Conservation (phyloP, 208 protist species). For the Acanthamoeba royreba region DNA sequence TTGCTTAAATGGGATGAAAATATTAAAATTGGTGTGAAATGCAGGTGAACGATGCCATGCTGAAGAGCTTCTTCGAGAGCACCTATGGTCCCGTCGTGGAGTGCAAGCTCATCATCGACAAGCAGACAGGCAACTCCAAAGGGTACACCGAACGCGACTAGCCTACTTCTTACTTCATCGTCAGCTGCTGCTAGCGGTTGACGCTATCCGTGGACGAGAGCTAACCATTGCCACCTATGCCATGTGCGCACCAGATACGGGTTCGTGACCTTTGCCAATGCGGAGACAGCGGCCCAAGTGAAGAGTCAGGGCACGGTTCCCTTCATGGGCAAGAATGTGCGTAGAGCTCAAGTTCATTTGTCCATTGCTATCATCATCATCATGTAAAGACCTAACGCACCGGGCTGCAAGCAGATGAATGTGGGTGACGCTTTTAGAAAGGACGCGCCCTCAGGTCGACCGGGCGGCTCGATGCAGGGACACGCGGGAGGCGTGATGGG, state of each 20-base stretch:
- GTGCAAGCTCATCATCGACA: slow-evolving; percentile 32
- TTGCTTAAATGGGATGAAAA: not conserved
- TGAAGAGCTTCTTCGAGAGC: slow-evolving; percentile 1
- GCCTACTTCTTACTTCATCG: too few species aligned
- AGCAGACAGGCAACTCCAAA: slow-evolving; percentile 13
- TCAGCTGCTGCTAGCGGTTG: not conserved
- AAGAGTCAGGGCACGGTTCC: not conserved
- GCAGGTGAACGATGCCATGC: not conserved
- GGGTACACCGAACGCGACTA: too few species aligned
- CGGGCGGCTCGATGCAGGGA: not conserved
- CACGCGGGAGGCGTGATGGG: not conserved
- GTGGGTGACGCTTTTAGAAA: slow-evolving; percentile 20
- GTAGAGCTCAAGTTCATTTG: not conserved
- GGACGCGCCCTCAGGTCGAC: not conserved
- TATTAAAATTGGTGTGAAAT: not conserved
- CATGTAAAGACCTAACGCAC: not conserved
- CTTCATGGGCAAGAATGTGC: slow-evolving; percentile 5
- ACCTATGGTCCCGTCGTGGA: slow-evolving; percentile 33
- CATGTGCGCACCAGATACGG: not conserved
- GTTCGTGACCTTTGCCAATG: slow-evolving; percentile 18
- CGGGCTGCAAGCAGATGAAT: slow-evolving; percentile 3
- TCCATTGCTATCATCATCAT: not conserved
- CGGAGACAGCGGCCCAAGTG: not conserved
- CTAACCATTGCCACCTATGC: not conserved
- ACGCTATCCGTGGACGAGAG: not conserved